These are phyloP conservation scores for Hypoxylon sp. DNA, from an alignment of 2,329 filamentous ascomycete species.

Conservation along the genomic window DNA sequence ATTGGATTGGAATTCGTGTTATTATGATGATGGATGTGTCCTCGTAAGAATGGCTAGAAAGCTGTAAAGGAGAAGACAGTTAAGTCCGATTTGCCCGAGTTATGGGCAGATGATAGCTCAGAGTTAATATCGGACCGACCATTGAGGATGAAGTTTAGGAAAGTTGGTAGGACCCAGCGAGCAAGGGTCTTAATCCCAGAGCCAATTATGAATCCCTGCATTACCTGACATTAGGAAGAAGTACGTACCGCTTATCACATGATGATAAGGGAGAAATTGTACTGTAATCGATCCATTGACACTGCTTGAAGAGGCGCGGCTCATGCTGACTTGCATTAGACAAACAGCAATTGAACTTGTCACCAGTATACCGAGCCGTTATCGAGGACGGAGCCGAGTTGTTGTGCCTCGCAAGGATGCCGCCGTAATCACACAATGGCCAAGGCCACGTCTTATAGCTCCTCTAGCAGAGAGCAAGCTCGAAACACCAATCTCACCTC, in stretches of 20 bases:
- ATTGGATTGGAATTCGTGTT: background rate
- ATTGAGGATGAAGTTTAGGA: slow-evolving; percentile 25
- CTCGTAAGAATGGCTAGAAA: background rate
- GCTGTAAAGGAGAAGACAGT: background rate
- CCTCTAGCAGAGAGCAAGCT: slow-evolving; percentile 46
- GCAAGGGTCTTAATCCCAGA: background rate
- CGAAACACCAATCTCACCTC: slow-evolving; percentile 43
- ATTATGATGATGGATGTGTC: background rate
- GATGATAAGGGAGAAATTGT: slow-evolving; percentile 42
- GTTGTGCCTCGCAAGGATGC: slow-evolving; percentile 53
- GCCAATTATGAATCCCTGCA: slow-evolving; percentile 21
- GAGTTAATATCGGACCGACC: slow-evolving; percentile 26
- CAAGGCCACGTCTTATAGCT: slow-evolving; percentile 56
- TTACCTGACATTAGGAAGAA: slow-evolving; percentile 22
- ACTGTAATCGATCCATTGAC: slow-evolving; percentile 30
- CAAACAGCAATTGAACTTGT: slow-evolving; percentile 20
- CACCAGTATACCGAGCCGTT: slow-evolving; percentile 21
- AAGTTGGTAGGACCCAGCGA: slow-evolving; percentile 8
- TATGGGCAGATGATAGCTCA: slow-evolving; percentile 4
- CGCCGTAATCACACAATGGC: slow-evolving; percentile 58
- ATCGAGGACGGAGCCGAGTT: slow-evolving; percentile 29
- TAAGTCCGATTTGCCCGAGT: background rate
- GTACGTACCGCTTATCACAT: slow-evolving; percentile 38
- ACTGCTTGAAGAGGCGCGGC: slow-evolving; percentile 25
- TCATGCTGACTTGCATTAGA: slow-evolving; percentile 17